Evolutionary conservation across 75 land plant genomes (phyloP).

Genomic region (Gnetum montanum): DNA sequence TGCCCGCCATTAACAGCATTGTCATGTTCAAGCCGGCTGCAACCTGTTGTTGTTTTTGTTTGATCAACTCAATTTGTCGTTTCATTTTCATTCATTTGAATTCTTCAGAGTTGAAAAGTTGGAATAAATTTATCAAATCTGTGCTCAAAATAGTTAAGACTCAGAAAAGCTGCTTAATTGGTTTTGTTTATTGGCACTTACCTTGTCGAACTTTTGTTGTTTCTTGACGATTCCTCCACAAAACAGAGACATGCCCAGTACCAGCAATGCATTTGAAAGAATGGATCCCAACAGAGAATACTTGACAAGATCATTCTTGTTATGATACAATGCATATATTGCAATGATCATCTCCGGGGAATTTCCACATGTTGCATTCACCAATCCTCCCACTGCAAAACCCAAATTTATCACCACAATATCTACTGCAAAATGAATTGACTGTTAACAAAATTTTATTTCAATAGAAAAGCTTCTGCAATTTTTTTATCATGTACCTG

Average conservation of each 20-base stretch:
- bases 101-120: slow-evolving; percentile 17
- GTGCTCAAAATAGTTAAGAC: not conserved
- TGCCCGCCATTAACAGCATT: slow-evolving; percentile 28
- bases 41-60: too few species aligned
- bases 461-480: not conserved
- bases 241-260: slow-evolving; percentile 61
- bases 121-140: not conserved
- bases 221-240: slow-evolving; percentile 43
- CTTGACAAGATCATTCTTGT: slow-evolving; percentile 48
- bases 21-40: slow-evolving; percentile 26
- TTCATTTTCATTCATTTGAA: slow-evolving; percentile 46
- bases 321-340: slow-evolving; percentile 30
- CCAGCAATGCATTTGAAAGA: slow-evolving; percentile 58
- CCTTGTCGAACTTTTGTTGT: slow-evolving; percentile 50
- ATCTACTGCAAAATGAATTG: not conserved
- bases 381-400: slow-evolving; percentile 51
- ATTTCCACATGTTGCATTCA: slow-evolving; percentile 77
- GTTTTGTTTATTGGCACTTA: too few species aligned
- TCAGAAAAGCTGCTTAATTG: too few species aligned
- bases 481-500: slow-evolving; percentile 30
- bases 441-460: not conserved
- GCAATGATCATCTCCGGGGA: slow-evolving; percentile 72
- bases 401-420: too few species aligned
- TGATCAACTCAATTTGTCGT: too few species aligned
- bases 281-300: slow-evolving; percentile 57